Percentiles rank a stretch among this genome's conserved stretches.
Conservation (phyloP, 1,139 yeast genomes). For the Saccharomyces hybrid region DNA sequence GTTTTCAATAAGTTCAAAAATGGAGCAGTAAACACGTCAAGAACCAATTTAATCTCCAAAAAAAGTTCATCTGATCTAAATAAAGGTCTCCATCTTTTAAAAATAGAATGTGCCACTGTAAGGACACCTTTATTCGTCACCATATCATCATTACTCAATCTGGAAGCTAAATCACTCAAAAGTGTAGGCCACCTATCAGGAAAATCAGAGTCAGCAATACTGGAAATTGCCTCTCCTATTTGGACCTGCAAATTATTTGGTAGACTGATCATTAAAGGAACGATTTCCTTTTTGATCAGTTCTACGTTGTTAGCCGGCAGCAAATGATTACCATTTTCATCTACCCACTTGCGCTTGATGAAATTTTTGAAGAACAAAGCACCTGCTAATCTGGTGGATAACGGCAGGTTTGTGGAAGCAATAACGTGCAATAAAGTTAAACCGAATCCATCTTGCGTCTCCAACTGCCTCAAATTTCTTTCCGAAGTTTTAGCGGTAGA, state of each 20-base stretch:
- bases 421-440: constrained; percentile 68
- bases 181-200: constrained; percentile 83
- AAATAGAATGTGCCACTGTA: constrained; percentile 89
- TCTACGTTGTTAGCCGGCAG: constrained; percentile 55
- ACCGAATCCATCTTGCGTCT: constrained; percentile 64
- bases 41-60: constrained; percentile 76
- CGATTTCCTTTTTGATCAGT: constrained; percentile 65
- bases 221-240: constrained; percentile 85
- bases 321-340: constrained; percentile 75
- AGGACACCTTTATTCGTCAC: constrained; percentile 76
- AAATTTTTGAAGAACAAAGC: constrained; percentile 88
- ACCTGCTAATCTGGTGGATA: constrained; percentile 70
- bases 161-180: constrained; percentile 64
- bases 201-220: constrained; percentile 93
- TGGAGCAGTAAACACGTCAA: constrained; percentile 79
- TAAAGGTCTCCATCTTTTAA: constrained; percentile 93
- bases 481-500: constrained; percentile 55
- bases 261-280: constrained; percentile 72
- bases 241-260: constrained; percentile 77
- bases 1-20: constrained; percentile 58
- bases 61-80: constrained; percentile 87
- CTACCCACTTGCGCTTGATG: constrained; percentile 77
- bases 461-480: constrained; percentile 49
- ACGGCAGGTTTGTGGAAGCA: constrained; percentile 49
- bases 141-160: constrained; percentile 54